phyloP scores from a whole-genome alignment of 768 basidiomycete species.

The Collybia sp. region DNA sequence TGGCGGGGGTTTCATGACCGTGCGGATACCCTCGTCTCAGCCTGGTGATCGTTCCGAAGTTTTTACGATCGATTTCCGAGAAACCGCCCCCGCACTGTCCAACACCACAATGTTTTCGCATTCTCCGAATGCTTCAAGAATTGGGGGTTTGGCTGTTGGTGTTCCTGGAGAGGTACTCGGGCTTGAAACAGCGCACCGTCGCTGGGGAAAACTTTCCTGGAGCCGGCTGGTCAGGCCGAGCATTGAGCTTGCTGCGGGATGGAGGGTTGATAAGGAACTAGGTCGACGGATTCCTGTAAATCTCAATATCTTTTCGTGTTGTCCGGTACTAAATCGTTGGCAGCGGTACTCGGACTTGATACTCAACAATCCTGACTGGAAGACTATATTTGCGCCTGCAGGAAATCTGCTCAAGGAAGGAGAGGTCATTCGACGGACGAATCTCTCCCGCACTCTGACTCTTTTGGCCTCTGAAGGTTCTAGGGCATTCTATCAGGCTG shows the following conservation, averaged over 20 bases:
- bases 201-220: slow-evolving; percentile 69
- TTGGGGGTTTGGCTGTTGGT: slow-evolving; percentile 65
- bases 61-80: slow-evolving; percentile 82
- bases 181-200: slow-evolving; percentile 54
- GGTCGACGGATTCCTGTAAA: slow-evolving; percentile 66
- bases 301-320: slow-evolving; percentile 2
- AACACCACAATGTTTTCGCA: slow-evolving; percentile 57
- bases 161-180: slow-evolving; percentile 75
- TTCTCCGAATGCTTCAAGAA: slow-evolving; percentile 33
- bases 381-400: slow-evolving; percentile 76
- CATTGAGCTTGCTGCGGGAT: slow-evolving; percentile 59
- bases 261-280: slow-evolving; percentile 77
- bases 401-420: slow-evolving; percentile 72
- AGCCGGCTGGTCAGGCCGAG: slow-evolving; percentile 53
- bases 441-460: slow-evolving; percentile 73
- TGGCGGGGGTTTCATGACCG: slow-evolving; percentile 15
- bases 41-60: slow-evolving; percentile 47
- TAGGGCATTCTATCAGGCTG: slow-evolving; percentile 77
- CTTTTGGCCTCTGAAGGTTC: slow-evolving; percentile 74
- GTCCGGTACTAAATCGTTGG: background rate
- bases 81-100: slow-evolving; percentile 59
- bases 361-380: slow-evolving; percentile 70
- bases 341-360: slow-evolving; percentile 51
- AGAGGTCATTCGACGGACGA: slow-evolving; percentile 64
- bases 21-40: slow-evolving; percentile 47